Evolutionary conservation across 768 basidiomycete genomes (phyloP).

Genomic region (Boletus vinaceobasis): DNA sequence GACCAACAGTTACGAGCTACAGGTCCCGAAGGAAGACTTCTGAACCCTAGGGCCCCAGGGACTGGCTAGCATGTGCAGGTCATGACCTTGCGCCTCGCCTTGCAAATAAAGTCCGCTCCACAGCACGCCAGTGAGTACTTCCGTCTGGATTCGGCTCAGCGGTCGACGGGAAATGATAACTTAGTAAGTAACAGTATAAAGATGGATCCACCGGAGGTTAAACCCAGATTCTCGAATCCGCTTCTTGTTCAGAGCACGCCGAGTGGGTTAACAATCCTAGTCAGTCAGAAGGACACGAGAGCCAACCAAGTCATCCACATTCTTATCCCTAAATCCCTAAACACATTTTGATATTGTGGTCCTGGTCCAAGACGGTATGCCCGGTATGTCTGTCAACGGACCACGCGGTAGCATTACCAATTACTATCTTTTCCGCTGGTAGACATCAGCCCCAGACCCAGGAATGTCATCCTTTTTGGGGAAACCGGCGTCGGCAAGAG

Average conservation of each 20-base stretch:
- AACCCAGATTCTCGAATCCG: no score
- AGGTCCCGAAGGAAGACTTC: neutral
- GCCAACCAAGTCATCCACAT: neutral
- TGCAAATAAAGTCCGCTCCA: neutral
- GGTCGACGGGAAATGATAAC: neutral
- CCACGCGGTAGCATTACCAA: neutral
- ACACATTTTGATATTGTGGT: neutral
- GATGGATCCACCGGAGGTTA: no score
- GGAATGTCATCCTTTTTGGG: conserved; percentile 8
- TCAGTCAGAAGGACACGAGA: no score
- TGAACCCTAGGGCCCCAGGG: no score
- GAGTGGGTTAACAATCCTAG: no score
- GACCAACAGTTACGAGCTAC: no score
- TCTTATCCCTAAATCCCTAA: neutral
- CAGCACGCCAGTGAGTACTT: neutral
- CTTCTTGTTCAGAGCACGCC: no score
- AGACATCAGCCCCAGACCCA: neutral
- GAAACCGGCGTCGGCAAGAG: conserved; percentile 9
- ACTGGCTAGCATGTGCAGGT: no score
- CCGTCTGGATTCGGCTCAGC: neutral
- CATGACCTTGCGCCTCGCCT: neutral
- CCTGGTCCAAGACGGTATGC: neutral
- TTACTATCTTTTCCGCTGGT: neutral
- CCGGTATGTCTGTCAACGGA: neutral
- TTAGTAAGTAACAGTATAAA: neutral